Evolutionary conservation across 2,329 filamentous ascomycete species (phyloP), one percentile per base, ranked within the genome.

Genomic region (Talaromyces marneffei): DNA sequence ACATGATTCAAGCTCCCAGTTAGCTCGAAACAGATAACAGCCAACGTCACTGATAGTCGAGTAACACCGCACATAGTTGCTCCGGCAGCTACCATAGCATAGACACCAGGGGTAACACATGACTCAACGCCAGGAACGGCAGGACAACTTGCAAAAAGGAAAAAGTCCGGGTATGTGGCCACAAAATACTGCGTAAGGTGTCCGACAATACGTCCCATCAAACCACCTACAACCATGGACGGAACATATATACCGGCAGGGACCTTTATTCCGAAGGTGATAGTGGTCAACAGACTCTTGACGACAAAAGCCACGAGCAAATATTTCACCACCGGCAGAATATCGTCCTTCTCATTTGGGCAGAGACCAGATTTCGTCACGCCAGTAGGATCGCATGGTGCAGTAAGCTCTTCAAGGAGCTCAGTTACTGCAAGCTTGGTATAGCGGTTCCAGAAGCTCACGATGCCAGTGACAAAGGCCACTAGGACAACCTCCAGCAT

Each of bases 41-140:
- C 92, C 8, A 99, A 81, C 0, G 94, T 97, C 23, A 99, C 91
- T 0, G 92, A 96, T 1, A 99, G 78, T 55, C 94, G 85, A 1
- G 94, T 99, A 2, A 97, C 94, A 55, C 94, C 94, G 67, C 93
- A 97, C 94, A 99, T 97, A 33, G 93, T 97, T 1, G 94, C 92
- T 16, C 94, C 94, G 46, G 94, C 94, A 16, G 92, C 93, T 62
- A 97, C 91, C 62, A 99, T 83, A 1, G 92, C 94, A 72, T 99
- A 99, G 0, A 97, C 91, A n/a, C 94, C 94, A 0, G 94, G 94
- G 53, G 95, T 92, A 53, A 99, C 91, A 72, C 94, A 97, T 1
- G 88, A 88, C 62, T 91, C 88, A 33, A 90, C 86, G 40, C 86
- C 81, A 14, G 78, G 84, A 57, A 84, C 81, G 6, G 84, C 82